These are phyloP conservation scores for Myotisia sp. DNA, from an alignment of 2,329 filamentous ascomycete genomes.

Conservation along the genomic window DNA sequence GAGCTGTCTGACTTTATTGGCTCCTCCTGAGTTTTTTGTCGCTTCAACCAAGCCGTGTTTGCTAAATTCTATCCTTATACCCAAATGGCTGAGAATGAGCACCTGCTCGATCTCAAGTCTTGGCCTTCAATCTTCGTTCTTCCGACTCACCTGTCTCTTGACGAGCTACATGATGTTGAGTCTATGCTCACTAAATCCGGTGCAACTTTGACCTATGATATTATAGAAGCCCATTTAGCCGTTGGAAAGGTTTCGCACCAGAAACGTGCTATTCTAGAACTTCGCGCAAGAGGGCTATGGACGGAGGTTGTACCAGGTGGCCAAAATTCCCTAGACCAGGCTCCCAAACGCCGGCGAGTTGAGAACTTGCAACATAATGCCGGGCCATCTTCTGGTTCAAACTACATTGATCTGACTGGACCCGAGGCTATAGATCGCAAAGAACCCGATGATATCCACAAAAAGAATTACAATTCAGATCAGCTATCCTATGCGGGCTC, in stretches of 20 bases:
- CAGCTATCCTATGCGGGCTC: slow-evolving; percentile 11
- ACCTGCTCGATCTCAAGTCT: slow-evolving; percentile 7
- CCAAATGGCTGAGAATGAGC: not conserved
- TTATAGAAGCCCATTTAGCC: slow-evolving; percentile 57
- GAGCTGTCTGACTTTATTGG: no score
- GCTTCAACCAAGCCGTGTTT: no score
- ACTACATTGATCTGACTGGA: slow-evolving; percentile 19
- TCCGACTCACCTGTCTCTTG: slow-evolving; percentile 49
- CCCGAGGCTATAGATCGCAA: slow-evolving; percentile 21
- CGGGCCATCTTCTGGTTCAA: slow-evolving; percentile 4
- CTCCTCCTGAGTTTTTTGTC: no score
- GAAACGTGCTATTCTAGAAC: slow-evolving; percentile 60
- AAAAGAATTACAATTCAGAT: slow-evolving; percentile 1
- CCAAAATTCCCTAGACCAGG: slow-evolving; percentile 9
- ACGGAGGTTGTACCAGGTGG: slow-evolving; percentile 24
- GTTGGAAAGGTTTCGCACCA: slow-evolving; percentile 58
- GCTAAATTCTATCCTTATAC: no score
- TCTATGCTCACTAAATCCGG: slow-evolving; percentile 42
- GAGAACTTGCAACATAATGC: slow-evolving; percentile 2
- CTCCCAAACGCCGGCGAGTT: slow-evolving; percentile 19
- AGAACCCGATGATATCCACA: slow-evolving; percentile 8
- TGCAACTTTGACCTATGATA: slow-evolving; percentile 54
- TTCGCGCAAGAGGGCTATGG: slow-evolving; percentile 51
- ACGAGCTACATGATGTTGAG: slow-evolving; percentile 51
- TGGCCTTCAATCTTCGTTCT: slow-evolving; percentile 59